phyloP scores from a whole-genome alignment of 306 rosid species.

The Astragalus membranaceus region DNA sequence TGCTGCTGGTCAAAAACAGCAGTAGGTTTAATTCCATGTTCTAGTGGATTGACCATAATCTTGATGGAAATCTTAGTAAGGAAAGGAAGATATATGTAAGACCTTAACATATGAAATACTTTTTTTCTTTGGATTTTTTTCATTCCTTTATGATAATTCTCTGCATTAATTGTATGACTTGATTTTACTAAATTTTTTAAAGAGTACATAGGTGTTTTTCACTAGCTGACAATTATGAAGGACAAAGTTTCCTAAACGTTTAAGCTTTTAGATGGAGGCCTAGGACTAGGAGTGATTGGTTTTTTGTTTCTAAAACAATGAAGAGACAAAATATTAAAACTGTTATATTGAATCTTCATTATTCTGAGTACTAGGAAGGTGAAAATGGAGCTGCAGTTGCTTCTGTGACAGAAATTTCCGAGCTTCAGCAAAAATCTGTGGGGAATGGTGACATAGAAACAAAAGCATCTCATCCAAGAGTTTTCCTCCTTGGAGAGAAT shows the following conservation, averaged over 20 bases:
- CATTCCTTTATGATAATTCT: neutral
- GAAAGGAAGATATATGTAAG: neutral
- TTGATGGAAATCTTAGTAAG: slow-evolving; percentile 5
- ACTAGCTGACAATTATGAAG: neutral
- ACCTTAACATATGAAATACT: neutral
- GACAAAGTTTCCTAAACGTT: neutral
- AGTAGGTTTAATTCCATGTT: neutral
- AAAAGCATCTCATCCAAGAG: slow-evolving; percentile 44
- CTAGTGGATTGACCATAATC: neutral
- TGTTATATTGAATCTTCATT: neutral
- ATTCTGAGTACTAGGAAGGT: slow-evolving; percentile 39
- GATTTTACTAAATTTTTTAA: neutral
- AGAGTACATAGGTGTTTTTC: neutral
- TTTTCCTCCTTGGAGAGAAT: slow-evolving; percentile 89
- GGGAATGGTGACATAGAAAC: slow-evolving; percentile 32
- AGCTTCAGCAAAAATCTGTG: slow-evolving; percentile 42
- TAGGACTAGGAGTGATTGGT: neutral
- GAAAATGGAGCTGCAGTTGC: slow-evolving; percentile 61
- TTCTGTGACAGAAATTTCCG: slow-evolving; percentile 48
- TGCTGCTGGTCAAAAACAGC: neutral
- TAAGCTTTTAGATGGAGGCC: neutral
- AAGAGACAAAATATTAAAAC: neutral
- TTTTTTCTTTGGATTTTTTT: neutral
- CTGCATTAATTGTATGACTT: neutral
- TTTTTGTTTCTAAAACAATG: slow-evolving; percentile 1